These are phyloP conservation scores for Pyrenochaeta sp. DNA, from an alignment of 2,329 filamentous ascomycete genomes.

Conservation along the genomic window DNA sequence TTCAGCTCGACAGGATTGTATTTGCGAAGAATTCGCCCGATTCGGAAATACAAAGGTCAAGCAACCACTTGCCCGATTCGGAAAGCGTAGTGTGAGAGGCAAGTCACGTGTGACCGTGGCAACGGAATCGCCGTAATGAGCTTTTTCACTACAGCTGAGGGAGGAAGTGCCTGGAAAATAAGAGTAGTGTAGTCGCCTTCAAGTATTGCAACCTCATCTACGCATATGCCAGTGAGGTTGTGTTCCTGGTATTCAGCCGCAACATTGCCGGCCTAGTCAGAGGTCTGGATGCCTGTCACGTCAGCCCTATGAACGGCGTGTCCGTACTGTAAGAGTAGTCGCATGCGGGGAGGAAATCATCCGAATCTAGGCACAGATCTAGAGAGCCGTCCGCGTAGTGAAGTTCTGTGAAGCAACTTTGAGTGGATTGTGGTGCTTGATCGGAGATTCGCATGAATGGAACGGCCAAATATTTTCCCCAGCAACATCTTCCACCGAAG, in stretches of 20 bases:
- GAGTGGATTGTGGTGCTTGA: background rate
- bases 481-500: background rate
- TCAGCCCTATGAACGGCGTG: conserved; percentile 6
- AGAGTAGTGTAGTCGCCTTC: background rate
- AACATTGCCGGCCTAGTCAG: background rate
- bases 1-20: background rate
- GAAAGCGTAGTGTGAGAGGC: background rate
- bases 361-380: conserved; percentile 1
- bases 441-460: background rate
- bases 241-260: conserved; percentile 7
- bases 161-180: background rate
- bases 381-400: background rate
- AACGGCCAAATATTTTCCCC: background rate
- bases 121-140: conserved; percentile 3
- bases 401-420: background rate
- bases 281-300: conserved; percentile 2
- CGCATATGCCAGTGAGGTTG: conserved; percentile 1
- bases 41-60: background rate
- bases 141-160: background rate
- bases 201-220: conserved; percentile 1
- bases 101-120: conserved; percentile 1
- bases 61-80: background rate
- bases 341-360: conserved; percentile 1
- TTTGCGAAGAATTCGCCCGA: background rate
- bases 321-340: background rate